Conservation (phyloP, 768 basidiomycete species). For the Amanita muscaria region DNA sequence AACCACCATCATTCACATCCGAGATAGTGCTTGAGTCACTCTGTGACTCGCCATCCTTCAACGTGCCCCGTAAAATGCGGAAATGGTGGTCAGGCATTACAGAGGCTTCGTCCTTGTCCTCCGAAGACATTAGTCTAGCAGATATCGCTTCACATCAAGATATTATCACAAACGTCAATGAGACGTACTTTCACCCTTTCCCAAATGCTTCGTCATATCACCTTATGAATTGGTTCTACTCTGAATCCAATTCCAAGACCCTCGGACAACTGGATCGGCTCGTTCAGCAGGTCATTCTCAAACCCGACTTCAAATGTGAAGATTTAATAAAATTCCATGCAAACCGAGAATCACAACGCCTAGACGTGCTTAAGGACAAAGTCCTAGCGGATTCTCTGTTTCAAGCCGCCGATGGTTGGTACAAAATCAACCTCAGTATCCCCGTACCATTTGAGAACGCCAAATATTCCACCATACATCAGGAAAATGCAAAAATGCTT, state of each 20-base stretch:
- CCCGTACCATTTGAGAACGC: conserved; percentile 13
- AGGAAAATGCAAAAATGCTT: no score
- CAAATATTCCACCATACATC: no score
- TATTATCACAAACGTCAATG: background rate
- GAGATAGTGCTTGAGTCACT: background rate
- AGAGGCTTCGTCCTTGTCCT: no score
- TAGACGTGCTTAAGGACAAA: background rate
- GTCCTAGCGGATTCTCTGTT: background rate
- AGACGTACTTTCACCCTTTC: background rate
- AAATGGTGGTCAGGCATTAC: no score
- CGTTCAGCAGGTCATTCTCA: background rate
- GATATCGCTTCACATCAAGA: no score
- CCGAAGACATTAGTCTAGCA: no score
- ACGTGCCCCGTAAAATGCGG: background rate
- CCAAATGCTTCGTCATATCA: background rate
- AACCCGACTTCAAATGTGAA: background rate
- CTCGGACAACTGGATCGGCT: background rate
- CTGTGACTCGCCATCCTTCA: background rate
- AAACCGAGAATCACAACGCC: background rate
- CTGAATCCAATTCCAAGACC: background rate
- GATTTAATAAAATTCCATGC: background rate
- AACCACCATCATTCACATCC: background rate
- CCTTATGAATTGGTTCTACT: background rate
- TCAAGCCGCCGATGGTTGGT: conserved; percentile 16
- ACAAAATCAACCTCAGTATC: conserved; percentile 13